phyloP scores from a whole-genome alignment of 2,329 filamentous ascomycete species.

The Arthroderma sp. region DNA sequence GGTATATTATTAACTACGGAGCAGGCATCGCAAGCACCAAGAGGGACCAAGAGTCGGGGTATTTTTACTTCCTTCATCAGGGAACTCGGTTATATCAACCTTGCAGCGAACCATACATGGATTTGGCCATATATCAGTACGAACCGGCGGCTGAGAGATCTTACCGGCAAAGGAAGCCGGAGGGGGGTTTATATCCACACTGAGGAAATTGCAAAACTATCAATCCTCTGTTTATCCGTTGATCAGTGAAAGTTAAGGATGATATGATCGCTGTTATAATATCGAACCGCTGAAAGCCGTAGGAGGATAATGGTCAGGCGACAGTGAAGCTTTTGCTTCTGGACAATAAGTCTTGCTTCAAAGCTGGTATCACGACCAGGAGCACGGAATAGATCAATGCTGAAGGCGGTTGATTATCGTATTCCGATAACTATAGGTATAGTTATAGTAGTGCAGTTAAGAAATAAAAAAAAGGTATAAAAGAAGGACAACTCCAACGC shows the following conservation, averaged over 20 bases:
- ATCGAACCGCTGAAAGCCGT: slow-evolving; percentile 1
- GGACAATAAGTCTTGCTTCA: neutral
- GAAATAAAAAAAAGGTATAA: neutral
- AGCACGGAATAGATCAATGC: neutral
- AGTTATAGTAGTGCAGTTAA: neutral
- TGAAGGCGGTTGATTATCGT: neutral
- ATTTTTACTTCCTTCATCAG: neutral
- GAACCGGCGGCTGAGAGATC: neutral
- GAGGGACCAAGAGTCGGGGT: neutral
- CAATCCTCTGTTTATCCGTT: neutral
- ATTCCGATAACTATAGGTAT: neutral
- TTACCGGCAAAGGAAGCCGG: neutral
- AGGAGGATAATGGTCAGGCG: neutral
- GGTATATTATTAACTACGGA: neutral
- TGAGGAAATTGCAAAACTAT: neutral
- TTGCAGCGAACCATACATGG: slow-evolving; percentile 2
- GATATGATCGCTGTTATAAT: neutral
- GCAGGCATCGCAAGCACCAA: neutral
- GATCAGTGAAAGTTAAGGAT: neutral
- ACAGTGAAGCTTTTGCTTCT: neutral
- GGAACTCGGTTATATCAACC: neutral
- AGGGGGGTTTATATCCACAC: neutral
- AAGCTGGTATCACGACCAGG: neutral
- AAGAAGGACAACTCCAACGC: neutral
- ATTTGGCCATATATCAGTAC: neutral